phyloP scores from a whole-genome alignment of 1,139 yeast species.

The Diutina rugosa region DNA sequence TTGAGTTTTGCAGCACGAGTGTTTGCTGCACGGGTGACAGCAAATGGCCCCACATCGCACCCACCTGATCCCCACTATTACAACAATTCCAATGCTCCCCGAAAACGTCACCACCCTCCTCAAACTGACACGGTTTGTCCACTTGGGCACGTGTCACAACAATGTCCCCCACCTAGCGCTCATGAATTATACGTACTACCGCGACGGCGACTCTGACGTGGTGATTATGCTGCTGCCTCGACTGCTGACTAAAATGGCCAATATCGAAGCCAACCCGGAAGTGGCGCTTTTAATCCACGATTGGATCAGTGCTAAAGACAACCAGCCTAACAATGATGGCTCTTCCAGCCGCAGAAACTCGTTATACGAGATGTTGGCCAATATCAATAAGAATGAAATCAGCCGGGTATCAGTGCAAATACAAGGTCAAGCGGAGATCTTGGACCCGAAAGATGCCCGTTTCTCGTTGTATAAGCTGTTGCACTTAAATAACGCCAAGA shows the following conservation, averaged over 20 bases:
- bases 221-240: conserved; percentile 61
- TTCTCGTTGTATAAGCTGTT: conserved; percentile 46
- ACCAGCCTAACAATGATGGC: conserved; percentile 4
- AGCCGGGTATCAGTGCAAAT: conserved; percentile 71
- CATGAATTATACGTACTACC: conserved; percentile 72
- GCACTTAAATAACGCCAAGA: conserved; percentile 46
- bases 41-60: not conserved
- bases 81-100: conserved; percentile 17
- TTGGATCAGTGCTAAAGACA: conserved; percentile 53
- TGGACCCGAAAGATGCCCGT: conserved; percentile 24
- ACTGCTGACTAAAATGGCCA: conserved; percentile 57
- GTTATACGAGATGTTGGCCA: conserved; percentile 51
- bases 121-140: conserved; percentile 54
- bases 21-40: too few relatives aligned
- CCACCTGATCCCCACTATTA: not conserved
- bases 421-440: conserved; percentile 53
- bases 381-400: conserved; percentile 62
- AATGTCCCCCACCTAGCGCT: conserved; percentile 72
- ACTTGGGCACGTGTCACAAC: conserved; percentile 63
- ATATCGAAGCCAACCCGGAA: conserved; percentile 52
- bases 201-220: conserved; percentile 24
- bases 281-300: conserved; percentile 80
- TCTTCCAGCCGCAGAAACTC: conserved; percentile 19
- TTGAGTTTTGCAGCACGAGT: too few relatives aligned
- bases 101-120: conserved; percentile 40